Evolutionary conservation across 192 early-diverging fungal species (phyloP), one percentile per base, ranked within the genome.

Genomic region (Coemansia asiatica): DNA sequence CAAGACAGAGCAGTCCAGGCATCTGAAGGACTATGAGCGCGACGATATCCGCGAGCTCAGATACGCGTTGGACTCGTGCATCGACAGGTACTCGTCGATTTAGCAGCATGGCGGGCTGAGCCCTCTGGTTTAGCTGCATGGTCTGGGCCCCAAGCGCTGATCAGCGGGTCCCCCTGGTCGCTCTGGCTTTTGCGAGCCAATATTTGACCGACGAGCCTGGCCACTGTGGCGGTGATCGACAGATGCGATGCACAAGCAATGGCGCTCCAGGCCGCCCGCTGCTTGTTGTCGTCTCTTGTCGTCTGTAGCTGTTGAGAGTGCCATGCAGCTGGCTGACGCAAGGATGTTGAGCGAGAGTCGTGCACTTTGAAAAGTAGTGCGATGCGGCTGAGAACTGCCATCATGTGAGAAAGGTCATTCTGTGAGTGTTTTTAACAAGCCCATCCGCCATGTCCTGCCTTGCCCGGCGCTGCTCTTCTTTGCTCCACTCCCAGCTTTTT

Each of bases 1-100:
- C 26, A 46, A 49, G 59, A 23, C 49, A 0, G 72, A 71, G 65
- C 49, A 56, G 19, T 70, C 72, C n/a, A 63, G 47, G 54, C 63
- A 71, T 33, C 59, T 74, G 40, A 74, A 74, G 63, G 77, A 80
- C 27, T 80, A 71, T 38, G 76, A 79, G 67, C 76, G 70, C 60
- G 76, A 79, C 35, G 28, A 54, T 12, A 56, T 79, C 13, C 67
- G 76, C 60, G 76, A 69, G 29, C 53, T 68, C 21, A 31, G 56
- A 26, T 8, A 51, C n/a, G 36, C 63, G 12, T 59, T 80, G 50
- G 77, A 80, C 56, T 38, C 56, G 18, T 44, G 49, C 29, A 68
- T 80, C 58, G 77, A 80, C 72, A 55, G 58, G 47, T 80, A 80
- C 66, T 35, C 56, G 36, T 25, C 18, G 44, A 56, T 65, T 44